Base-by-base conservation (phyloP, 176 grass and related monocot species). In the Rhynchospora tenuis region DNA sequence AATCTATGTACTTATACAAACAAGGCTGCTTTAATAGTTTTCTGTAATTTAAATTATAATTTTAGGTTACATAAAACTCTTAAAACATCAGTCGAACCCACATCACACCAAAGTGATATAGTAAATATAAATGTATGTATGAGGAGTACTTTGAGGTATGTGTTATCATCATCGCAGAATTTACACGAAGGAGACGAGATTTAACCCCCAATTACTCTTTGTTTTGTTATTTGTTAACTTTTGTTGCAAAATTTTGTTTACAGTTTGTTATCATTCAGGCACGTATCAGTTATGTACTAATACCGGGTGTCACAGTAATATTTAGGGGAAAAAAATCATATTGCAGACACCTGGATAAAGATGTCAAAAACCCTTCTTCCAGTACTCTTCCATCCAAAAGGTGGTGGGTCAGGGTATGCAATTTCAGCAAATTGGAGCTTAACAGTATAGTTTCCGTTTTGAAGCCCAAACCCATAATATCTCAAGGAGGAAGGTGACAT, bases 401-500 rank as follows among this genome's bases (percentile, higher is more conserved):
- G 77, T 74, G 82, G 85, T 16, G 68, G 76, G 48, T 92, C 84
- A 28, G 76, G 64, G 78, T 73, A 94, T 11, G 6, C 48, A 57
- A 83, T 87, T 85, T 97, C 92, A 20, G 94, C 59, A 88, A 97
- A 97, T 65, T 94, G 92, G 57, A 97, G 90, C 54, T 84, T 91
- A 20, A 97, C 85, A 3, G 90, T 94, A 63, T 97, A 97, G 71
- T 97, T 97, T 84, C 94, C 94, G 81, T 97, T 97, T 80, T 97
- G 69, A 24, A 97, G 94, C 33, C 92, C 92, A 15, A 97, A 86
- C n/a, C 92, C 94, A 52, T 87, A 94, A 71, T 97, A 97, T 90
- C 92, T 89, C 42, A 97, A 59, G 65, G 94, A 91, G 45, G 94
- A 97, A 15, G 94, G 89, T 22, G 92, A 94, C 85, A 95, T 90